Percentiles rank a stretch among this genome's conserved stretches.
phyloP scores from a whole-genome alignment of 441 rosid species.

The Arabidopsis lyrata region DNA sequence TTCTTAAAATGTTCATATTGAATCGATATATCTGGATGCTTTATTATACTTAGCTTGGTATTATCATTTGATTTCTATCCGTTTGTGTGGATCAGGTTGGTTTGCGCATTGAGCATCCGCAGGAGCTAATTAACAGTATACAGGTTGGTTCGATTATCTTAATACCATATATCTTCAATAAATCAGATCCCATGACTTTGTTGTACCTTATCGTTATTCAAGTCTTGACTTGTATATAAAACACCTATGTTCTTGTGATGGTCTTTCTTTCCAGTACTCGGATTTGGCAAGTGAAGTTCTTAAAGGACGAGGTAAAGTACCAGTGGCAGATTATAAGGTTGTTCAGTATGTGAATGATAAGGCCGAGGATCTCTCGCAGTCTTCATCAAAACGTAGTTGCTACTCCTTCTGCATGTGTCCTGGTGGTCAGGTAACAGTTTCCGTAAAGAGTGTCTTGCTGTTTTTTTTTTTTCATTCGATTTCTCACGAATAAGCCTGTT shows the following conservation, averaged over 20 bases:
- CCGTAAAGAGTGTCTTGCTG: constrained; percentile 11
- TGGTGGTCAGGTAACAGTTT: constrained; percentile 85
- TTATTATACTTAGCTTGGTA: not conserved
- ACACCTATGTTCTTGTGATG: constrained; percentile 21
- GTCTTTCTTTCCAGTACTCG: constrained; percentile 64
- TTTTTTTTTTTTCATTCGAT: not conserved
- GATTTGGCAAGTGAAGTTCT: constrained; percentile 68
- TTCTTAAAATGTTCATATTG: not conserved
- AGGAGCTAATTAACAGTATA: constrained; percentile 84
- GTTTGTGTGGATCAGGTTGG: constrained; percentile 71
- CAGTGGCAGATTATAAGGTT: constrained; percentile 95
- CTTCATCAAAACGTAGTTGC: constrained; percentile 62
- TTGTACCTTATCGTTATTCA: not conserved
- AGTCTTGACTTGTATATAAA: constrained; percentile 7
- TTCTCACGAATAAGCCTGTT: constrained; percentile 7
- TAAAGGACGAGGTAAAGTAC: constrained; percentile 88
- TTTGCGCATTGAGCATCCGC: constrained; percentile 96
- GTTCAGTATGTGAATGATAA: constrained; percentile 61
- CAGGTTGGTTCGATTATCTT: constrained; percentile 57
- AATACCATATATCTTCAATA: constrained; percentile 6
- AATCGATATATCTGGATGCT: not conserved
- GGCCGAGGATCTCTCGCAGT: constrained; percentile 45
- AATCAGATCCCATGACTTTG: constrained; percentile 1
- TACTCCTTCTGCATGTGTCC: constrained; percentile 99
- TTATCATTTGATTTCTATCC: constrained; percentile 32